Percentiles rank a stretch among this genome's conserved stretches.
These are phyloP conservation scores for Syncephalastrum racemosum DNA, from an alignment of 371 early-diverging fungal genomes.

Conservation along the genomic window DNA sequence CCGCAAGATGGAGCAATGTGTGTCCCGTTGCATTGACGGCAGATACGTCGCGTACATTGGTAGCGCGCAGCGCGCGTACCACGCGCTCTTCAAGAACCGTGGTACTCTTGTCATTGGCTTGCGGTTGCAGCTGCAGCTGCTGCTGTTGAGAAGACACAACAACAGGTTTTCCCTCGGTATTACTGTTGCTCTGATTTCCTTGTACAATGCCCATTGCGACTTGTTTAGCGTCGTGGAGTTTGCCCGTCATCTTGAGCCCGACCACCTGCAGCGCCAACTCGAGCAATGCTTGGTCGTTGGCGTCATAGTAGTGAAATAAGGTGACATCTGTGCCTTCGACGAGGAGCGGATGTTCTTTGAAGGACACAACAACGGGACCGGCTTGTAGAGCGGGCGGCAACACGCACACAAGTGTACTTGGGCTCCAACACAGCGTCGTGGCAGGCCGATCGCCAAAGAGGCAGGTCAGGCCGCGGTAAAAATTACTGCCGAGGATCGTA, in stretches of 20 bases:
- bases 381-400: conserved; percentile 70
- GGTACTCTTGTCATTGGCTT: not conserved
- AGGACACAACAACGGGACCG: conserved; percentile 71
- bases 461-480: conserved; percentile 68
- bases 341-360: conserved; percentile 49
- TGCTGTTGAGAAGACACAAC: no score
- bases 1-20: conserved; percentile 39
- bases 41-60: conserved; percentile 11
- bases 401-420: conserved; percentile 73
- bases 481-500: conserved; percentile 73
- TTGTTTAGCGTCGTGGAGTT: conserved; percentile 64
- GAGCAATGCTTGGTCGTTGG: conserved; percentile 75
- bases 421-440: conserved; percentile 65
- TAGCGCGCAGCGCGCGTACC: conserved; percentile 12
- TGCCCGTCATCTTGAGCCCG: conserved; percentile 75
- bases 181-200: not conserved
- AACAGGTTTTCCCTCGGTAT: no score
- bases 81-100: conserved; percentile 11
- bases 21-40: conserved; percentile 27
- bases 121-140: no score
- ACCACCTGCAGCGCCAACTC: conserved; percentile 83
- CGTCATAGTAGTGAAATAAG: conserved; percentile 62
- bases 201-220: conserved; percentile 73
- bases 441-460: conserved; percentile 78
- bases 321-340: conserved; percentile 44